Conservation (phyloP, 805 yeast species). For the Spathaspora passalidarum region DNA sequence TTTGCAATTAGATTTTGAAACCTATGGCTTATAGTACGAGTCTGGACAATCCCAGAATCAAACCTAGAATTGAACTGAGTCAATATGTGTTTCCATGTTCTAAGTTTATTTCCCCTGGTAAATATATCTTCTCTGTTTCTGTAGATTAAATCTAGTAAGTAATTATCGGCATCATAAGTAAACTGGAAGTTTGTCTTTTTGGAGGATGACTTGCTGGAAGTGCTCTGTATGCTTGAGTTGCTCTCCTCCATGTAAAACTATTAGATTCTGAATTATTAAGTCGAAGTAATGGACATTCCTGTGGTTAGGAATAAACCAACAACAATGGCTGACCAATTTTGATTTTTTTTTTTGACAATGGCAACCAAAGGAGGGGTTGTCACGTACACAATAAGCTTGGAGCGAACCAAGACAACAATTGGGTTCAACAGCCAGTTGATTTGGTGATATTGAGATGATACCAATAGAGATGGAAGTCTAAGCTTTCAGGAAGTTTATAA, state of each 20-base stretch:
- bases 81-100: slow-evolving; percentile 24
- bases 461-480: too few relatives aligned
- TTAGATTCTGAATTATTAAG: too few relatives aligned
- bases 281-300: too few relatives aligned
- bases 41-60: slow-evolving; percentile 19
- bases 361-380: too few relatives aligned
- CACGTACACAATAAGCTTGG: too few relatives aligned
- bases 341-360: too few relatives aligned
- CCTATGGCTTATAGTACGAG: slow-evolving; percentile 24
- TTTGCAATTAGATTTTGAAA: slow-evolving; percentile 20
- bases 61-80: slow-evolving; percentile 17
- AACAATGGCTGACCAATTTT: too few relatives aligned
- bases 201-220: not conserved
- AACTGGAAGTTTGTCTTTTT: slow-evolving; percentile 19
- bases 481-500: too few relatives aligned
- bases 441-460: too few relatives aligned
- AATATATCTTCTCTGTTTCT: slow-evolving; percentile 19
- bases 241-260: not conserved
- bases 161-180: slow-evolving; percentile 23
- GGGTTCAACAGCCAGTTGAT: too few relatives aligned
- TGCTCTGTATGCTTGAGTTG: not conserved
- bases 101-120: slow-evolving; percentile 24
- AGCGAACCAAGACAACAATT: too few relatives aligned
- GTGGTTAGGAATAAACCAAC: too few relatives aligned
- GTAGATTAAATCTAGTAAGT: slow-evolving; percentile 16